A percentile compares a stretch with the other conserved stretches of the same genome.
phyloP scores from a whole-genome alignment of 1,284 basidiomycete genomes.

The Heterobasidion annosum region DNA sequence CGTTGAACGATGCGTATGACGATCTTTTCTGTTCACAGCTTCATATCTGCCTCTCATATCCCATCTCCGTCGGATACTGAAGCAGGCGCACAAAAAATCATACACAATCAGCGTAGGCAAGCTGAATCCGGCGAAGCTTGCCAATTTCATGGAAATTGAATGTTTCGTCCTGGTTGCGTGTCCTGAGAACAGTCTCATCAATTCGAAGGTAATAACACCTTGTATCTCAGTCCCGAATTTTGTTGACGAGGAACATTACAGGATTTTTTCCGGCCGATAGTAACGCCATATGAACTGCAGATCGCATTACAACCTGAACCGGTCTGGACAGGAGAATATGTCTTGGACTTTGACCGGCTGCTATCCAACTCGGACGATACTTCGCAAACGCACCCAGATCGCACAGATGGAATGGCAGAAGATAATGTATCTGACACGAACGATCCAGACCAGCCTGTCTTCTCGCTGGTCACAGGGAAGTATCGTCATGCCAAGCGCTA shows the following conservation, averaged over 20 bases:
- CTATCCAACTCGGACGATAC: constrained; percentile 29
- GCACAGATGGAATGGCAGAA: constrained; percentile 2
- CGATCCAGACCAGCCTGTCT: constrained; percentile 57
- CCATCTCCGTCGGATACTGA: constrained; percentile 63
- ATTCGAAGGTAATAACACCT: constrained; percentile 55
- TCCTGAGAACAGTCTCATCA: constrained; percentile 86
- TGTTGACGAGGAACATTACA: constrained; percentile 17
- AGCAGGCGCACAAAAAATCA: constrained; percentile 69
- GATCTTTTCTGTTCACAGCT: constrained; percentile 28
- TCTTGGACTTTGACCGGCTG: constrained; percentile 73
- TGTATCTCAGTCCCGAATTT: neutral
- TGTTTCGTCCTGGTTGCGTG: constrained; percentile 95
- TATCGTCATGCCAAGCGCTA: constrained; percentile 76
- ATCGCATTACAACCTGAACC: constrained; percentile 66
- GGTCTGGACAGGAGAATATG: constrained; percentile 76
- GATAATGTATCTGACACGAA: constrained; percentile 1
- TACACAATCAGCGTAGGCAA: constrained; percentile 97
- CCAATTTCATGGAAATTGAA: constrained; percentile 95
- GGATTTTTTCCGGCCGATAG: constrained; percentile 87
- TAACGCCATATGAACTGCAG: constrained; percentile 91
- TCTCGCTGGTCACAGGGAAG: constrained; percentile 82
- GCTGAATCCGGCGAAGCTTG: constrained; percentile 91
- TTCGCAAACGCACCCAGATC: constrained; percentile 1
- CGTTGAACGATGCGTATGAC: neutral
- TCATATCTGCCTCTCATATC: constrained; percentile 79